Percentiles rank a stretch among this genome's conserved stretches.
Evolutionary conservation across 1,139 yeast genomes (phyloP).

Genomic region (Pichia sp.): DNA sequence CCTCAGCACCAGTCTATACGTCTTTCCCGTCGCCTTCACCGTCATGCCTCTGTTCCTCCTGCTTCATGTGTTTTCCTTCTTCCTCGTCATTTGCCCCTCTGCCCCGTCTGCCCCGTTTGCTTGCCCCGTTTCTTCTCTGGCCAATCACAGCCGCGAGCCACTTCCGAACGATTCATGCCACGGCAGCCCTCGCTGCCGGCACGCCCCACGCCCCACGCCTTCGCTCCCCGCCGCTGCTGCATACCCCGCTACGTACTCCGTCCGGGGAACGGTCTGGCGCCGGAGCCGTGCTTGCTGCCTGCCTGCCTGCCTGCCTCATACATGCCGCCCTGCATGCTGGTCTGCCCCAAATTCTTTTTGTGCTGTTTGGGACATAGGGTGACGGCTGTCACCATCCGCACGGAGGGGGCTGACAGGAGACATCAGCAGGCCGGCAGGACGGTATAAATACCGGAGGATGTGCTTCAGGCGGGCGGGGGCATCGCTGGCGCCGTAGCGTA

Average conservation of each 20-base stretch:
- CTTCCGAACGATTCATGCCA: background rate
- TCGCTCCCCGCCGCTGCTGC: background rate
- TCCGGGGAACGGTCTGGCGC: background rate
- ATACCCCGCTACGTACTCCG: background rate
- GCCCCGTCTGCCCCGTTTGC: no score
- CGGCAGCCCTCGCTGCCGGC: no score
- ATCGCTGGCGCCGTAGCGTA: background rate
- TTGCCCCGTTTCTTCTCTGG: no score
- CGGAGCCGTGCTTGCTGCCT: no score
- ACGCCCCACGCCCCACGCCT: background rate
- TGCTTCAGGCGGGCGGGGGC: background rate
- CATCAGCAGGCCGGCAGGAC: background rate
- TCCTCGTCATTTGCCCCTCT: no score
- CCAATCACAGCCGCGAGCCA: background rate
- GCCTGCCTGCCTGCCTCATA: no score
- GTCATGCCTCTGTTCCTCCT: background rate
- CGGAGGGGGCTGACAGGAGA: background rate
- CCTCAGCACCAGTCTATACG: constrained; percentile 3
- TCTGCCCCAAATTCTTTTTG: background rate
- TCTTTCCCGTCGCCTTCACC: constrained; percentile 2
- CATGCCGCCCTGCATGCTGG: background rate
- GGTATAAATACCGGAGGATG: background rate
- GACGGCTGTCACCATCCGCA: background rate
- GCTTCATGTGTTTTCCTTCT: no score
- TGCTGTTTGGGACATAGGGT: background rate